phyloP scores from a whole-genome alignment of 2,329 filamentous ascomycete genomes.

The Paraphoma sp. region DNA sequence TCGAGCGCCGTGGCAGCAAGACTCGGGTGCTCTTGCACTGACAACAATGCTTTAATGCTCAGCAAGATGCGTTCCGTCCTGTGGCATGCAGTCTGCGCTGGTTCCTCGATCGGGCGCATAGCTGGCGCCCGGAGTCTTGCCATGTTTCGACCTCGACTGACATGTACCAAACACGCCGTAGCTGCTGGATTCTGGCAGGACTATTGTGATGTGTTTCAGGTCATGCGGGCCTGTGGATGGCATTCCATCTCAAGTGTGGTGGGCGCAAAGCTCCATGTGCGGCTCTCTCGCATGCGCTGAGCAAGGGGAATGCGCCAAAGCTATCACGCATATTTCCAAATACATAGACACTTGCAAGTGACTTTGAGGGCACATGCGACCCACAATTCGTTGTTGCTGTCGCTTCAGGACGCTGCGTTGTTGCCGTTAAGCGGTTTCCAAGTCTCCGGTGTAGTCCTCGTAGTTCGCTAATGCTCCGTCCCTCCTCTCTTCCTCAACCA shows the following conservation, averaged over 20 bases:
- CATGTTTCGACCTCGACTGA: constrained; percentile 38
- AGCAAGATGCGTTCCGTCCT: constrained; percentile 27
- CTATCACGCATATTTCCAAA: constrained; percentile 1
- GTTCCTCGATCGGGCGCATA: constrained; percentile 38
- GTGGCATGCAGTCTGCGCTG: constrained; percentile 34
- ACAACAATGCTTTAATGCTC: constrained; percentile 16
- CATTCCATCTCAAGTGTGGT: constrained; percentile 8
- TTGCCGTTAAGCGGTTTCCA: constrained; percentile 31
- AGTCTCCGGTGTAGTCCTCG: constrained; percentile 32
- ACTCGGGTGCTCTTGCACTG: constrained; percentile 22
- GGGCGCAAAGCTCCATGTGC: constrained; percentile 14
- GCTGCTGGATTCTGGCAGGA: constrained; percentile 17
- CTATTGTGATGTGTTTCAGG: constrained; percentile 21
- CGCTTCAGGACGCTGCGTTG: constrained; percentile 26
- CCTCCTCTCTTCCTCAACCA: constrained; percentile 34
- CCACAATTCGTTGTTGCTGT: constrained; percentile 19
- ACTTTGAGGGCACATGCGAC: constrained; percentile 26
- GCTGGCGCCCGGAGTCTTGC: constrained; percentile 36
- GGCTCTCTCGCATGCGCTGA: constrained; percentile 19
- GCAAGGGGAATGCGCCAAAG: constrained; percentile 10
- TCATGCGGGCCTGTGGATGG: constrained; percentile 3
- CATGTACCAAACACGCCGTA: constrained; percentile 28
- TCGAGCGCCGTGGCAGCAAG: constrained; percentile 32
- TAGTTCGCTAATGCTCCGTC: constrained; percentile 29
- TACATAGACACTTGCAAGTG: constrained; percentile 11